Base-by-base conservation (phyloP, 2,329 filamentous ascomycete species). In the Alternaria arbusti region DNA sequence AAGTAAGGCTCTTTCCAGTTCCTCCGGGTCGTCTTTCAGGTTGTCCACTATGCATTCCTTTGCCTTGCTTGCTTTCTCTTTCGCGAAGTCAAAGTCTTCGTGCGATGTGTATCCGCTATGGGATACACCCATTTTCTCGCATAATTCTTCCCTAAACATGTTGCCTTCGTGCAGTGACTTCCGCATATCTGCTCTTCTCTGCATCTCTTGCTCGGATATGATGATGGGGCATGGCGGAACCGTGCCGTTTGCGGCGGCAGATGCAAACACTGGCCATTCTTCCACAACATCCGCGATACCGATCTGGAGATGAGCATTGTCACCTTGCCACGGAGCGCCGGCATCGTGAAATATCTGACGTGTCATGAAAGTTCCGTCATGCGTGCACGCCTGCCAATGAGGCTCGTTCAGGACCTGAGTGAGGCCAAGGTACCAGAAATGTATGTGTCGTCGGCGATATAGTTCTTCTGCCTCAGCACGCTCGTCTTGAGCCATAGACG, bases 351-450 rank as follows among this genome's bases (percentile, higher is more conserved):
- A 74, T n/a, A 72, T 58, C 25, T 68, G 69, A 15, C 68, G 70
- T 49, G 61, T 71, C 15, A 76, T 64, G 15, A 74, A 50, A 47
- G 57, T 64, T 54, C 58, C 44, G 5, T 71, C 64, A 51, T 70
- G 23, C 52, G 68, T 51, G n/a, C 78, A 63, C 6, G 73, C 71
- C 23, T 63, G 36, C 63, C 65, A 74, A 62, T 79, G 75, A 30
- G 40, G 49, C 25, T 68, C 32, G 46, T 78, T 77, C 46, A 73
- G 25, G 50, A 66, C 54, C 43, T 66, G 63, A 9, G 74, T 73
- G 28, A 70, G 70, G 6, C 66, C 72, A n/a, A 78, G 54, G 40
- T 79, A 78, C 43, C 69, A 76, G 61, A 71, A 78, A 30, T 78
- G 75, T 23, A 76, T 36, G 32, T 76, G 71, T n/a, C 73, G 60